A percentile compares a stretch with the other conserved stretches of the same genome.
phyloP scores from a whole-genome alignment of 2,329 filamentous ascomycete species.

The Atkinsonella texensis region DNA sequence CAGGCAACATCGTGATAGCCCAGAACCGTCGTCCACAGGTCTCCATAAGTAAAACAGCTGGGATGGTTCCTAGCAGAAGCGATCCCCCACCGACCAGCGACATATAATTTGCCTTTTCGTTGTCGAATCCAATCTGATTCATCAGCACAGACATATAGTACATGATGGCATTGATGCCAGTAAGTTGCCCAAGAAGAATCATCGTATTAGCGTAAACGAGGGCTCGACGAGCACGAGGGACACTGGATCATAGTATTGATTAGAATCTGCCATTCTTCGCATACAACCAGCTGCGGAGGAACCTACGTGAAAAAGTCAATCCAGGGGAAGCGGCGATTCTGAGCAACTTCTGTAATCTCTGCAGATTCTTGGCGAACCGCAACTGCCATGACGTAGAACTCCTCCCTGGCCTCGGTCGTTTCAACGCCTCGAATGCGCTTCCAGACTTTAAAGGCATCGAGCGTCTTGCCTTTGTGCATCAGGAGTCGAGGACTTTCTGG shows the following conservation, averaged over 20 bases:
- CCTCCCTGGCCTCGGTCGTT: conserved; percentile 45
- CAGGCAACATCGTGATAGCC: conserved; percentile 59
- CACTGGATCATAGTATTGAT: conserved; percentile 13
- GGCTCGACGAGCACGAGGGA: conserved; percentile 52
- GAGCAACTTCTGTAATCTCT: conserved; percentile 34
- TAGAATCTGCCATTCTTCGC: not conserved
- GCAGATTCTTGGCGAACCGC: conserved; percentile 45
- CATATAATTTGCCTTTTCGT: conserved; percentile 57
- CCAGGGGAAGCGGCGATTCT: conserved; percentile 51
- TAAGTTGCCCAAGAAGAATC: conserved; percentile 59
- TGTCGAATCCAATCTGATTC: conserved; percentile 53
- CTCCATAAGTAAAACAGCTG: conserved; percentile 60
- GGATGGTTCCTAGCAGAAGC: conserved; percentile 55
- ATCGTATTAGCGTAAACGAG: conserved; percentile 58
- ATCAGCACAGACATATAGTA: conserved; percentile 63
- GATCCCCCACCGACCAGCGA: conserved; percentile 59
- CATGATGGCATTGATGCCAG: conserved; percentile 58
- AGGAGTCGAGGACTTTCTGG: conserved; percentile 58
- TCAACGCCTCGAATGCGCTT: conserved; percentile 55
- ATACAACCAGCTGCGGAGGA: not conserved
- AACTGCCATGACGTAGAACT: conserved; percentile 63
- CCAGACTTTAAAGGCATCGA: conserved; percentile 50
- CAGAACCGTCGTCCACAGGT: conserved; percentile 61
- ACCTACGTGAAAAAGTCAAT: conserved; percentile 56
- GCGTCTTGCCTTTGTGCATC: conserved; percentile 48